Evolutionary conservation across 495 filamentous ascomycete genomes (phyloP).

Genomic region (Trypethelium eluteriae): DNA sequence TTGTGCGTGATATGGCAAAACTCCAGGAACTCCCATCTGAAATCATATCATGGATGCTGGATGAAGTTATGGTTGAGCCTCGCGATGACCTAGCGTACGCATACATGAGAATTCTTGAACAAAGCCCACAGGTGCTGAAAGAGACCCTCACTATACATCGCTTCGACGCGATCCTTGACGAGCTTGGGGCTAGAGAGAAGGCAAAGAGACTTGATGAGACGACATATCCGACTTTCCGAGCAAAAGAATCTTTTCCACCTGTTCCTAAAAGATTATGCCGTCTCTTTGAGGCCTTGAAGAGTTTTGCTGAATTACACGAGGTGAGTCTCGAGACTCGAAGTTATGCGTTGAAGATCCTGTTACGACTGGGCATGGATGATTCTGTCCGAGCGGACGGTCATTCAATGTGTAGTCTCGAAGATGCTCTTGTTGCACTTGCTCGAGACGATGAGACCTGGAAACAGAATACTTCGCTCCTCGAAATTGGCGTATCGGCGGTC

Average conservation of each 20-base stretch:
- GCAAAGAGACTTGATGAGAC: background rate
- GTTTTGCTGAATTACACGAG: background rate
- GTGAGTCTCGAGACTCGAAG: background rate
- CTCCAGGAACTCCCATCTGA: background rate
- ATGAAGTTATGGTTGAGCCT: constrained; percentile 16
- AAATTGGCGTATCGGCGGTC: background rate
- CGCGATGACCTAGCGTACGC: constrained; percentile 24
- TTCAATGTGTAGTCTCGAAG: background rate
- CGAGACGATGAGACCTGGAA: background rate
- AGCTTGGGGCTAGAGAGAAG: background rate
- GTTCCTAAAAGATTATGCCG: background rate
- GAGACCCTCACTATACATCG: background rate
- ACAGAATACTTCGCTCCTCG: background rate
- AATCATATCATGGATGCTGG: constrained; percentile 13
- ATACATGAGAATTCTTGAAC: constrained; percentile 14
- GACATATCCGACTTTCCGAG: background rate
- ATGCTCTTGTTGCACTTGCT: background rate
- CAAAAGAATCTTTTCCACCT: background rate
- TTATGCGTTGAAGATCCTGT: constrained; percentile 1
- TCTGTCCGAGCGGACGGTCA: background rate
- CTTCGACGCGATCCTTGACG: background rate
- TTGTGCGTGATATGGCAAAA: constrained; percentile 18
- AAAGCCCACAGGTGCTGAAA: background rate
- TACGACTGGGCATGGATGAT: constrained; percentile 3
- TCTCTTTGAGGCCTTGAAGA: background rate